phyloP scores from a whole-genome alignment of 2,329 filamentous ascomycete genomes.

The Cladosporium sp. region DNA sequence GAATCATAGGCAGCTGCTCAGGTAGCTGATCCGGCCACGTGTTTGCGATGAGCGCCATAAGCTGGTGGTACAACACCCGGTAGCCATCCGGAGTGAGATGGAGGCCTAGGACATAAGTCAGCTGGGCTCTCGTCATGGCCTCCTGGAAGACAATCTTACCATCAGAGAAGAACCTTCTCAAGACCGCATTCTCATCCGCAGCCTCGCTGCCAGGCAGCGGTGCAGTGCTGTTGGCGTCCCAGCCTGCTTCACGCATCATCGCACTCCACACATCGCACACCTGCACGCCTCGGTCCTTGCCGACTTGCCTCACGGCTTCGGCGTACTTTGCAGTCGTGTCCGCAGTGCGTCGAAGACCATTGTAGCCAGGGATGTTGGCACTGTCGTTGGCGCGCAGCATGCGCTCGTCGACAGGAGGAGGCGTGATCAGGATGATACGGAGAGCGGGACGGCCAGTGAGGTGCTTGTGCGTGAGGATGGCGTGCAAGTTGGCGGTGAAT shows the following conservation, averaged over 20 bases:
- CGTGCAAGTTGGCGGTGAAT: constrained; percentile 71
- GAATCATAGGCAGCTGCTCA: constrained; percentile 52
- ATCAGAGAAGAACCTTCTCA: constrained; percentile 56
- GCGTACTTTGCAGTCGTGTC: constrained; percentile 64
- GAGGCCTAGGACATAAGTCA: constrained; percentile 39
- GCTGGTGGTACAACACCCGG: constrained; percentile 54
- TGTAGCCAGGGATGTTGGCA: constrained; percentile 38
- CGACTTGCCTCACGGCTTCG: constrained; percentile 65
- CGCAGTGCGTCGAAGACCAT: constrained; percentile 52
- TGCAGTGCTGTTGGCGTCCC: constrained; percentile 46
- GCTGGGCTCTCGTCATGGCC: neutral
- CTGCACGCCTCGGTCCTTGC: constrained; percentile 55
- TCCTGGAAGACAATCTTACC: constrained; percentile 29
- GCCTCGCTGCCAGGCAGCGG: constrained; percentile 58
- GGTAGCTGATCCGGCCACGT: constrained; percentile 58
- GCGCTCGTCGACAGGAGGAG: constrained; percentile 80
- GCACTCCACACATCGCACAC: constrained; percentile 79
- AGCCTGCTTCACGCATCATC: constrained; percentile 67
- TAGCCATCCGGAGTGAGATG: constrained; percentile 61
- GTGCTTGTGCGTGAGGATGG: constrained; percentile 70
- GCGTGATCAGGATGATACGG: constrained; percentile 74
- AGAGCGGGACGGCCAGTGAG: constrained; percentile 67
- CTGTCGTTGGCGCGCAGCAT: constrained; percentile 53
- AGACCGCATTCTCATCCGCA: constrained; percentile 57
- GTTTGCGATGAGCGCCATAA: constrained; percentile 52